Conservation (phyloP, 495 filamentous ascomycete genomes). For the Penicillium waksmanii region DNA sequence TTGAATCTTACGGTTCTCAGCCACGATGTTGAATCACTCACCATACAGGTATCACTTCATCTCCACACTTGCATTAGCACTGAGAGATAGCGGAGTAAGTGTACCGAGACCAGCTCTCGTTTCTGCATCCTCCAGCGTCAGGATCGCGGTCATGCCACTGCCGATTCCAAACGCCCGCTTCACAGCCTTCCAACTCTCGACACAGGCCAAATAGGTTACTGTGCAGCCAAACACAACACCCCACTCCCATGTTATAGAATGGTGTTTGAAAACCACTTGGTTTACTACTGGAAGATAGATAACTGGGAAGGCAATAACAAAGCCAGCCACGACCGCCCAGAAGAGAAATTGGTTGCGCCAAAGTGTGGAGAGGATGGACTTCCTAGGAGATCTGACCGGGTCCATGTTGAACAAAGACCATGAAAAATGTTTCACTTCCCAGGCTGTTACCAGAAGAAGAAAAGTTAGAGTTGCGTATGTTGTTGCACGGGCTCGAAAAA, state of each 20-base stretch:
- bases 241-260: slow-evolving; percentile 77
- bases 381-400: slow-evolving; percentile 43
- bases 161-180: slow-evolving; percentile 56
- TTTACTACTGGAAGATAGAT: slow-evolving; percentile 76
- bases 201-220: slow-evolving; percentile 60
- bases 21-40: slow-evolving; percentile 23
- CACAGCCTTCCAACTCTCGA: slow-evolving; percentile 69
- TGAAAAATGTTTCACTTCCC: slow-evolving; percentile 75
- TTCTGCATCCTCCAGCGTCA: slow-evolving; percentile 41
- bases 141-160: slow-evolving; percentile 37
- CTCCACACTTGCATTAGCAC: slow-evolving; percentile 41
- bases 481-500: slow-evolving; percentile 77
- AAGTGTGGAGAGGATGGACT: slow-evolving; percentile 63
- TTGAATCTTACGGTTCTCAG: slow-evolving; percentile 2
- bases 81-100: slow-evolving; percentile 30
- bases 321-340: slow-evolving; percentile 70
- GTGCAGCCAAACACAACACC: slow-evolving; percentile 61
- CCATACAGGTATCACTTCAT: slow-evolving; percentile 27
- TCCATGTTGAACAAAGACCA: slow-evolving; percentile 71
- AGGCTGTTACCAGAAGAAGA: slow-evolving; percentile 71
- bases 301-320: slow-evolving; percentile 68
- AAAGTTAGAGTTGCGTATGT: slow-evolving; percentile 78
- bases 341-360: slow-evolving; percentile 76
- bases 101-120: slow-evolving; percentile 31
- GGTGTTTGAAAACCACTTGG: slow-evolving; percentile 72